A percentile compares a stretch with the other conserved stretches of the same genome.
Conservation (phyloP, 2,329 filamentous ascomycete species). For the Scedosporium boydii region DNA sequence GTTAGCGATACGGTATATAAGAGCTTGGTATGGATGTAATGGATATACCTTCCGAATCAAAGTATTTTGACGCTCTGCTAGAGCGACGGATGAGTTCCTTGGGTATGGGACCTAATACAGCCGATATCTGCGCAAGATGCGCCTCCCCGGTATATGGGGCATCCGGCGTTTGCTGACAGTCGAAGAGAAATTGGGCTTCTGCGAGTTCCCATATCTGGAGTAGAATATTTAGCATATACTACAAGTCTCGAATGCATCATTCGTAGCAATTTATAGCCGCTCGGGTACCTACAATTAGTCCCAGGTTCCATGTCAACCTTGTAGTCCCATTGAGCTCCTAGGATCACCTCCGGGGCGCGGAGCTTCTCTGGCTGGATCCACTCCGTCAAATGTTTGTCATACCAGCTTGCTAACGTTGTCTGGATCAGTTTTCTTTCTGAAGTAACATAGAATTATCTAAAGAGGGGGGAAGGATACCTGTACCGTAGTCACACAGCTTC, state of each 20-base stretch:
- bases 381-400: constrained; percentile 15
- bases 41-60: neutral
- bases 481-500: constrained; percentile 14
- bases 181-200: constrained; percentile 14
- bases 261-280: neutral
- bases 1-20: neutral
- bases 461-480: constrained; percentile 3
- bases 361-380: constrained; percentile 17
- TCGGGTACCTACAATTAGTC: constrained; percentile 8
- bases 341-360: constrained; percentile 16
- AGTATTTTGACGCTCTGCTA: neutral
- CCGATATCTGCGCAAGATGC: constrained; percentile 16
- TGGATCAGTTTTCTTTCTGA: no score
- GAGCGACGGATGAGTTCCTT: constrained; percentile 8
- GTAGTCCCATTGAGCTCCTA: constrained; percentile 16
- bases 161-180: constrained; percentile 12
- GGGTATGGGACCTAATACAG: constrained; percentile 14
- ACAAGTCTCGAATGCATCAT: neutral
- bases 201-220: constrained; percentile 15
- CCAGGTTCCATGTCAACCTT: constrained; percentile 17
- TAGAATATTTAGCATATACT: neutral
- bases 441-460: neutral
- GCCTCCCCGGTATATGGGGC: constrained; percentile 14
- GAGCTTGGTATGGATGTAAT: neutral
- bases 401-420: constrained; percentile 13